These are phyloP conservation scores for Penicillium sp. DNA, from an alignment of 2,329 filamentous ascomycete species.

Conservation along the genomic window DNA sequence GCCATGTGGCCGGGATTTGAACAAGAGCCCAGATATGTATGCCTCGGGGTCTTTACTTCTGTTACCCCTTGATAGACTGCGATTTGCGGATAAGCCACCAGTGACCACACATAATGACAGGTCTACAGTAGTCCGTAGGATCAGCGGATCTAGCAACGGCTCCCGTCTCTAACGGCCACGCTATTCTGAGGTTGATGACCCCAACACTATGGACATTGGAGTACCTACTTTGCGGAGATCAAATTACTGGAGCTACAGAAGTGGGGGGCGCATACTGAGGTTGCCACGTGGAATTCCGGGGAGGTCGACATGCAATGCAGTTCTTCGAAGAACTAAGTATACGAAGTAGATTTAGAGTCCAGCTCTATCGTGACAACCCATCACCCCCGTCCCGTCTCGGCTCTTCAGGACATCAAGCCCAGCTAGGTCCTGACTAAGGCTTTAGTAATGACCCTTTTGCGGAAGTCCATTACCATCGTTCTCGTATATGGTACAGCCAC, in stretches of 20 bases:
- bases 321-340: not conserved
- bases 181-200: not conserved
- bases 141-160: too few relatives aligned
- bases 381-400: too few relatives aligned
- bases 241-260: not conserved
- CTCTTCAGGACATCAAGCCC: not conserved
- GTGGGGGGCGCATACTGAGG: slow-evolving; percentile 7
- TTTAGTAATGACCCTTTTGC: not conserved
- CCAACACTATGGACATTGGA: not conserved
- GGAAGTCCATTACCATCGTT: not conserved
- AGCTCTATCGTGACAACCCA: not conserved
- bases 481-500: not conserved
- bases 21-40: not conserved
- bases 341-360: not conserved
- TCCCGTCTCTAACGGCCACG: not conserved
- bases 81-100: too few relatives aligned
- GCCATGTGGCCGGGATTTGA: not conserved
- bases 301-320: not conserved
- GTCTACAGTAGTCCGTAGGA: too few relatives aligned
- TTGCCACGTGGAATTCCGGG: slow-evolving; percentile 7
- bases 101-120: too few relatives aligned
- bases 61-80: not conserved
- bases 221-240: not conserved
- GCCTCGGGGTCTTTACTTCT: not conserved
- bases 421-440: too few relatives aligned